phyloP scores from a whole-genome alignment of 2,329 filamentous ascomycete species.

The Fusarium stilboides region DNA sequence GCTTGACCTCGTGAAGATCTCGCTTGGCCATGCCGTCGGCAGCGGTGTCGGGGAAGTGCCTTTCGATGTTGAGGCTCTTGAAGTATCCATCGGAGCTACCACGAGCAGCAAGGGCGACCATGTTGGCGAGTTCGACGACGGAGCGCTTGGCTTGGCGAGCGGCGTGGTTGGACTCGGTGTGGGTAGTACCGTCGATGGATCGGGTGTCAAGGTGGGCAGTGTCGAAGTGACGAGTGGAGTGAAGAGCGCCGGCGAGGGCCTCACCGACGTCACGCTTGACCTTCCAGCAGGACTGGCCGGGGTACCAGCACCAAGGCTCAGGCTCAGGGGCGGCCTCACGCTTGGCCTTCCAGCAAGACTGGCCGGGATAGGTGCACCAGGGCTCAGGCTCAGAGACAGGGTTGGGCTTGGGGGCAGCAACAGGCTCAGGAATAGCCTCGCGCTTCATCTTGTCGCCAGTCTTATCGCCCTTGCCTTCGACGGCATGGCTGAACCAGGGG shows the following conservation, averaged over 20 bases:
- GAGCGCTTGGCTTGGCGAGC: constrained; percentile 58
- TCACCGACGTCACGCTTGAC: constrained; percentile 58
- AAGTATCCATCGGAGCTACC: constrained; percentile 53
- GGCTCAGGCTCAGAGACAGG: neutral
- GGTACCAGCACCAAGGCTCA: constrained; percentile 55
- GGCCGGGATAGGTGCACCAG: constrained; percentile 31
- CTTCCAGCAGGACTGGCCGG: constrained; percentile 60
- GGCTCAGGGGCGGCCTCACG: constrained; percentile 42
- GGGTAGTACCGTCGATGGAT: constrained; percentile 26
- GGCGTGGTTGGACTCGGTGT: constrained; percentile 53
- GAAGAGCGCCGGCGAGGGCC: constrained; percentile 53
- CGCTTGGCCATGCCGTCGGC: constrained; percentile 48
- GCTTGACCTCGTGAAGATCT: too few relatives aligned
- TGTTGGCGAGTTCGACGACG: constrained; percentile 57
- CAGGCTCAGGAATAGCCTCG: constrained; percentile 12
- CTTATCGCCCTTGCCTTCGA: constrained; percentile 8
- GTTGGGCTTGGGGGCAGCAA: neutral
- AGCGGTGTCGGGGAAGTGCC: constrained; percentile 42
- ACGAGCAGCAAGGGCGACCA: constrained; percentile 53
- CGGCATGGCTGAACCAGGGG: constrained; percentile 2
- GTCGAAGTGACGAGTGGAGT: constrained; percentile 34
- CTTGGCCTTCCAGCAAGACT: constrained; percentile 35
- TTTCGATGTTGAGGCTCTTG: constrained; percentile 51
- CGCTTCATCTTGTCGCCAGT: constrained; percentile 6
- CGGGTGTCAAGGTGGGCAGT: constrained; percentile 45